A percentile compares a stretch with the other conserved stretches of the same genome.
phyloP scores from a whole-genome alignment of 441 rosid species.

The Erodium moschatum region DNA sequence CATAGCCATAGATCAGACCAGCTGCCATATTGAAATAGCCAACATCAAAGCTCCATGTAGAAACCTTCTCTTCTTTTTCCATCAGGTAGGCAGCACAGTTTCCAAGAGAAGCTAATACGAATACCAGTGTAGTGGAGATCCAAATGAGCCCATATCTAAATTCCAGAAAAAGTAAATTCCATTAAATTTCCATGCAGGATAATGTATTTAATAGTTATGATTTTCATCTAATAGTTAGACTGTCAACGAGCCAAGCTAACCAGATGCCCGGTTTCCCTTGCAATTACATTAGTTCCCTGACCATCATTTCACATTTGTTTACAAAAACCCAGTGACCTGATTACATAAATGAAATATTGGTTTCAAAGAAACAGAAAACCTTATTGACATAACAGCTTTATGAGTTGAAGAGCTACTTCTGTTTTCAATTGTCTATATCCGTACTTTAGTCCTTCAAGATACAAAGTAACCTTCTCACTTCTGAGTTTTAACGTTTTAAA shows the following conservation, averaged over 20 bases:
- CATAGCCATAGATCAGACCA: constrained; percentile 55
- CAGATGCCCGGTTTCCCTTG: background rate
- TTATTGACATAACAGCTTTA: background rate
- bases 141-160: constrained; percentile 82
- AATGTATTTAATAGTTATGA: background rate
- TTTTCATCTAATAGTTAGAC: background rate
- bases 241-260: background rate
- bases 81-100: constrained; percentile 80
- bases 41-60: constrained; percentile 82
- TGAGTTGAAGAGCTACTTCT: too few species aligned
- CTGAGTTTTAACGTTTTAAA: too few species aligned
- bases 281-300: background rate
- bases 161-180: constrained; percentile 10
- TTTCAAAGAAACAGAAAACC: background rate
- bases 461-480: too few species aligned
- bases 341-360: background rate
- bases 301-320: background rate
- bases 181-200: constrained; percentile 7
- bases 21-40: constrained; percentile 71
- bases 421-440: too few species aligned
- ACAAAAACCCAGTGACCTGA: background rate
- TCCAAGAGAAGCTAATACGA: constrained; percentile 70
- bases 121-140: constrained; percentile 84
- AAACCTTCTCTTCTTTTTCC: constrained; percentile 36
- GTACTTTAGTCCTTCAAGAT: too few species aligned